Conservation (phyloP, 768 basidiomycete species). For the Pisolithus marmoratus region DNA sequence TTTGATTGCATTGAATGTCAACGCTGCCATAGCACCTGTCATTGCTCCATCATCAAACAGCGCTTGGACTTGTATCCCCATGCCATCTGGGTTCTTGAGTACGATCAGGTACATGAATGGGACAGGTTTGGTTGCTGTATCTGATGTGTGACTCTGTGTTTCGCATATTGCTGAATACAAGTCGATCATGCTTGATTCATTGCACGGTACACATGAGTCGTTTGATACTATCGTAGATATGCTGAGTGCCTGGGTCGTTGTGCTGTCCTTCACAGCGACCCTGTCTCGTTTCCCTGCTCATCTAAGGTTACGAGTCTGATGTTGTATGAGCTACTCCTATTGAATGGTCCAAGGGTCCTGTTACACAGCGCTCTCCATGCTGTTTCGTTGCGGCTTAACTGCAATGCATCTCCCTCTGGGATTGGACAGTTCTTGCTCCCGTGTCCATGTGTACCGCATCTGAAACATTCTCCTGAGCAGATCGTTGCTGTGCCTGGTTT, state of each 20-base stretch:
- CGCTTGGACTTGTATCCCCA: too few species aligned
- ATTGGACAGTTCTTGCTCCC: not conserved
- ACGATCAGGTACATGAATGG: too few species aligned
- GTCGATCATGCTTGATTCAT: not conserved
- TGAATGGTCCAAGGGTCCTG: not conserved
- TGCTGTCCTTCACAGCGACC: not conserved
- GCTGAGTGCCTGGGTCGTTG: not conserved
- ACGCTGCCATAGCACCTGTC: too few species aligned
- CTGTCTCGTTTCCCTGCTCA: not conserved
- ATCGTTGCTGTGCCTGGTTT: not conserved
- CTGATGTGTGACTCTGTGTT: too few species aligned
- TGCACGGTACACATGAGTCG: not conserved
- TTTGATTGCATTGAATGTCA: too few species aligned
- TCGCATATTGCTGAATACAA: too few species aligned
- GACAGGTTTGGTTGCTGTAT: too few species aligned
- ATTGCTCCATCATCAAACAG: too few species aligned
- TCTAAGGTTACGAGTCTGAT: not conserved
- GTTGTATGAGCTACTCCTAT: not conserved
- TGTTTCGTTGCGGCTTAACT: not conserved
- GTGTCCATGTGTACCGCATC: not conserved
- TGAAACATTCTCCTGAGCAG: not conserved
- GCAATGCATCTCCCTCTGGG: not conserved
- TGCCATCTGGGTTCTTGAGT: too few species aligned
- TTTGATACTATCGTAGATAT: not conserved
- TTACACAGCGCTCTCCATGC: not conserved